Percentiles rank a stretch among this genome's conserved stretches.
These are phyloP conservation scores for Diaporthe vaccinii DNA, from an alignment of 2,329 filamentous ascomycete genomes.

Conservation along the genomic window DNA sequence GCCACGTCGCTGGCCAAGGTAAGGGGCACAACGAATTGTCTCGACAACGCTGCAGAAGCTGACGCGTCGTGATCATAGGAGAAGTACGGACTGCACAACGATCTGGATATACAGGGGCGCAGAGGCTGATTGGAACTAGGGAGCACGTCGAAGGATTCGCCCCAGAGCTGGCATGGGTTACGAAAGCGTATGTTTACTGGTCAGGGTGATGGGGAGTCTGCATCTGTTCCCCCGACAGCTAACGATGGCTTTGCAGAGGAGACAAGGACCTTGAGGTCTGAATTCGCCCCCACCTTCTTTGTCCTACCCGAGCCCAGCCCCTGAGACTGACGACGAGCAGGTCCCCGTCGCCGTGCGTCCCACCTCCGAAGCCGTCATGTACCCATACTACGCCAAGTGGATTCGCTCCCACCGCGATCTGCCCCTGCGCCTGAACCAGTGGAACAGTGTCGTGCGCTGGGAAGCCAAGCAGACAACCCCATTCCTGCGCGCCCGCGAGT, in stretches of 20 bases:
- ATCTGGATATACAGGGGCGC: neutral
- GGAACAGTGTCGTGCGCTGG: conserved; percentile 95
- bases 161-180: conserved; percentile 91
- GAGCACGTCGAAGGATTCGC: conserved; percentile 99
- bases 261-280: conserved; percentile 85
- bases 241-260: conserved; percentile 67
- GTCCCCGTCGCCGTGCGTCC: conserved; percentile 78
- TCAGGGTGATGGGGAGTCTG: conserved; percentile 5
- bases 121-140: conserved; percentile 8
- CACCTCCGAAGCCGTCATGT: conserved; percentile 87
- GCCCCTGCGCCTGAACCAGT: conserved; percentile 94
- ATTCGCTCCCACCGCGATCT: conserved; percentile 97
- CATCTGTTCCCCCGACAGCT: conserved; percentile 43
- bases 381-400: conserved; percentile 96
- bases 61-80: conserved; percentile 2
- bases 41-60: neutral
- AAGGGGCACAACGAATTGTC: conserved; percentile 66
- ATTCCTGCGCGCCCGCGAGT: conserved; percentile 93
- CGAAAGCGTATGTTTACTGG: conserved; percentile 74
- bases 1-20: conserved; percentile 88
- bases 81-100: conserved; percentile 19
- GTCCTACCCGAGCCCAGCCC: neutral
- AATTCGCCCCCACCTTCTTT: neutral
- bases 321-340: conserved; percentile 18
- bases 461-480: conserved; percentile 94